Conservation (phyloP, 2,329 filamentous ascomycete species). For the Diaporthe sp. region DNA sequence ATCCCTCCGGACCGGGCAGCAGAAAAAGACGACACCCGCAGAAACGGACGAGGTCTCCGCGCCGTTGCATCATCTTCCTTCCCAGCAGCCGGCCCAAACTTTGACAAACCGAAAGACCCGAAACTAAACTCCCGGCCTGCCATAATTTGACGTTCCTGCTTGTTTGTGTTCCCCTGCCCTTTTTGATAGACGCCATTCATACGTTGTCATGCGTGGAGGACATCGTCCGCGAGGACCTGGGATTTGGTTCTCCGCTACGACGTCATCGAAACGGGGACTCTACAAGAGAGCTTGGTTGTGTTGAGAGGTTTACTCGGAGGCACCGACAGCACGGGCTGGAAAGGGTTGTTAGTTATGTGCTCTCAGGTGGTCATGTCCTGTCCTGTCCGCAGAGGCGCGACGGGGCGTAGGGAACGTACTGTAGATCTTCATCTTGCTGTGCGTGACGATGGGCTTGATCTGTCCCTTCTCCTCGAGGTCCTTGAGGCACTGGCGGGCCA, state of each 20-base stretch:
- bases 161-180: conserved; percentile 39
- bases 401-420: conserved; percentile 65
- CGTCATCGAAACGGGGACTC: conserved; percentile 44
- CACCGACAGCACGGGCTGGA: conserved; percentile 73
- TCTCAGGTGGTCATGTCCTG: not conserved
- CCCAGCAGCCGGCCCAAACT: conserved; percentile 42
- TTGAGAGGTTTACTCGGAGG: conserved; percentile 57
- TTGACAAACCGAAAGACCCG: conserved; percentile 46
- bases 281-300: conserved; percentile 31
- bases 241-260: conserved; percentile 28
- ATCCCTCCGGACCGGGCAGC: conserved; percentile 36
- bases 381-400: not conserved
- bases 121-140: conserved; percentile 45
- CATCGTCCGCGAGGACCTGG: conserved; percentile 27
- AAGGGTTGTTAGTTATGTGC: conserved; percentile 48
- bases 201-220: conserved; percentile 36
- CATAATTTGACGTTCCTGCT: conserved; percentile 35
- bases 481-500: conserved; percentile 89
- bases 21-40: conserved; percentile 27
- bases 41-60: conserved; percentile 10
- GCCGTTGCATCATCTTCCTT: conserved; percentile 45
- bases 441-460: conserved; percentile 97
- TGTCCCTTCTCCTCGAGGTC: conserved; percentile 98
- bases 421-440: conserved; percentile 99
- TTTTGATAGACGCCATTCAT: conserved; percentile 34